Base-by-base conservation (phyloP, 1,284 basidiomycete genomes). In the Agroathelia rolfsii region DNA sequence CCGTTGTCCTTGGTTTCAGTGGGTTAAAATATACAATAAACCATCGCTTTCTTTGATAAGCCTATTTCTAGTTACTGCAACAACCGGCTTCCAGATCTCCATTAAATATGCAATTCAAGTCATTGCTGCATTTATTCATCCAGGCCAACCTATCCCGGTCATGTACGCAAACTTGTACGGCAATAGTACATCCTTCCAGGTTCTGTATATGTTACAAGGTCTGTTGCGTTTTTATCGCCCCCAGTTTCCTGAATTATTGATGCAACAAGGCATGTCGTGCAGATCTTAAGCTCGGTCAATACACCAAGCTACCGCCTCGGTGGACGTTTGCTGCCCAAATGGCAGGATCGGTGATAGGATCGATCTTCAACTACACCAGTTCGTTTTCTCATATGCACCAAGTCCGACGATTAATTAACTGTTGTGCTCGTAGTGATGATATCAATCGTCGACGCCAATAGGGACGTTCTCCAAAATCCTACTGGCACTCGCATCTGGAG, bases 251-350 rank as follows among this genome's bases (percentile, higher is more conserved):
- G n/a, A n/a, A n/a, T n/a, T n/a, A n/a, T n/a, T n/a, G n/a, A n/a
- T n/a, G n/a, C n/a, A n/a, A n/a, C n/a, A n/a, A n/a, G n/a, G n/a
- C n/a, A n/a, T n/a, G n/a, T n/a, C n/a, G 39, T 37, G 8, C 61
- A 74, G 52, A 76, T 44, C 55, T 66, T 41, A 77, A 79, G 48
- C 63, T 79, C 5, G 72, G 66, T 10, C 76, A 77, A 43, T 78
- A 71, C 45, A 64, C 59, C n/a, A 70, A 71, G 44, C 46, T 70
- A 14, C 64, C 66, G 9, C 68, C 66, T 1, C 49, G 63, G 8
- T 43, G 52, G n/a, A 67, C 64, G 5, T 70, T 70, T 40, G 51
- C 48, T 5, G 59, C 61, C 6, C 70, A 72, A 48, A 58, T 71
- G 48, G 46, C 63, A 2, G 64, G 64, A 13, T 68, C 66, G 15